Conservation (phyloP, 176 grass and related monocot genomes). For the Aegilops bicornis region DNA sequence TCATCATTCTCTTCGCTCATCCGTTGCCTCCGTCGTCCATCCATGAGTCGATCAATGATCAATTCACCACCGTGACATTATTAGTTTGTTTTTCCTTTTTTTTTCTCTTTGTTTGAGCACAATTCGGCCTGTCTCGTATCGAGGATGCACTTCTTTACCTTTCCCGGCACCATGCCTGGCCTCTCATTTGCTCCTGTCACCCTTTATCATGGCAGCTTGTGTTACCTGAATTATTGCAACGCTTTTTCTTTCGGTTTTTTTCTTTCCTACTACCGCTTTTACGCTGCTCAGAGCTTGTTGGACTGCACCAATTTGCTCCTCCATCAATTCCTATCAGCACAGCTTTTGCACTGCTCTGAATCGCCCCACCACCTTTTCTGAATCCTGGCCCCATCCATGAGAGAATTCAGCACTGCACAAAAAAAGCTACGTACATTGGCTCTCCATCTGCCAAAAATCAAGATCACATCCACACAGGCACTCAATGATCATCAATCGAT, state of each 20-base stretch:
- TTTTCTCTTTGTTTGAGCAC: background rate
- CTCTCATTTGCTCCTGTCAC: slow-evolving; percentile 8
- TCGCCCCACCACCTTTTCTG: slow-evolving; percentile 21
- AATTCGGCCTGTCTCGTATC: slow-evolving; percentile 37
- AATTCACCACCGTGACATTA: background rate
- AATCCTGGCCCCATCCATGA: slow-evolving; percentile 24
- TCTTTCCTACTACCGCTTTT: background rate
- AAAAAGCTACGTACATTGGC: background rate
- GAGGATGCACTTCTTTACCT: slow-evolving; percentile 53
- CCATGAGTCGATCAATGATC: background rate
- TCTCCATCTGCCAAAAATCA: slow-evolving; percentile 23
- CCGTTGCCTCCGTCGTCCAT: background rate
- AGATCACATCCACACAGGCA: background rate
- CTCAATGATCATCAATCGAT: background rate
- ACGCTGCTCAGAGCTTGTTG: slow-evolving; percentile 17
- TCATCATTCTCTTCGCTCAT: background rate
- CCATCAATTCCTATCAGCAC: background rate
- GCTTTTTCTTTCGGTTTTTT: slow-evolving; percentile 8
- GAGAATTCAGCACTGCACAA: slow-evolving; percentile 13
- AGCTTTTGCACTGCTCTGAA: slow-evolving; percentile 14
- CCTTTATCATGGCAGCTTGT: slow-evolving; percentile 34
- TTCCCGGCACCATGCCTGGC: slow-evolving; percentile 27
- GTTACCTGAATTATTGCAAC: slow-evolving; percentile 39
- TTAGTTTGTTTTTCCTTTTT: background rate
- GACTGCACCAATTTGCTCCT: background rate